Evolutionary conservation across 768 basidiomycete species (phyloP).

Genomic region (Lyophyllum semitale): DNA sequence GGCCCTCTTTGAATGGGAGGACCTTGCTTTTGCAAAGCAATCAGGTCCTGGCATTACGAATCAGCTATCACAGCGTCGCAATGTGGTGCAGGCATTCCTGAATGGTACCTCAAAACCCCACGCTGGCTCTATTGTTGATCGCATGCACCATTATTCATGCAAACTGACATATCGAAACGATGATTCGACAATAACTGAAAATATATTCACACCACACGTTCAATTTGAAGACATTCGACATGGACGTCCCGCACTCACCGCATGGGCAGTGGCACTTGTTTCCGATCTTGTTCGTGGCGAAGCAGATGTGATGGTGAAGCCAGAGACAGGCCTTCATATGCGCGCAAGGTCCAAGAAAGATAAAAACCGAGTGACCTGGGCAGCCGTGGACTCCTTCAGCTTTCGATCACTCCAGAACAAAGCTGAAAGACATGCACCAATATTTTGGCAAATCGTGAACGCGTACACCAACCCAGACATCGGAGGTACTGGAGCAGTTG

Average conservation of each 20-base stretch:
- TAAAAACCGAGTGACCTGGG: neutral
- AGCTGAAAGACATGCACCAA: neutral
- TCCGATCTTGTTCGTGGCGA: neutral
- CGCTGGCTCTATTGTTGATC: neutral
- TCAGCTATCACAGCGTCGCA: neutral
- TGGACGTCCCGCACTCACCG: conserved; percentile 5
- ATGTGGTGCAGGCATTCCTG: neutral
- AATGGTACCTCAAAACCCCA: neutral
- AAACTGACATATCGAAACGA: neutral
- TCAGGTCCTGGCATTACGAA: neutral
- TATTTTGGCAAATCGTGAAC: neutral
- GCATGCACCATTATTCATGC: neutral
- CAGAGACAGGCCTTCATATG: conserved; percentile 8
- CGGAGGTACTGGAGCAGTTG: neutral
- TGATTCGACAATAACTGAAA: neutral
- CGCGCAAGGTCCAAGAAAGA: neutral
- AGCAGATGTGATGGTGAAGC: neutral
- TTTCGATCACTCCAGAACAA: neutral
- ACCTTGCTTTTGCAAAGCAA: neutral
- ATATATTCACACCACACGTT: neutral
- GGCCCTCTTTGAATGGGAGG: neutral
- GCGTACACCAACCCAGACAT: neutral
- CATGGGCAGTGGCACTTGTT: conserved; percentile 7
- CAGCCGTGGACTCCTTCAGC: neutral
- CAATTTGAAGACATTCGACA: neutral